Base-by-base conservation (phyloP, 2,329 filamentous ascomycete genomes). In the Diaporthe citri region DNA sequence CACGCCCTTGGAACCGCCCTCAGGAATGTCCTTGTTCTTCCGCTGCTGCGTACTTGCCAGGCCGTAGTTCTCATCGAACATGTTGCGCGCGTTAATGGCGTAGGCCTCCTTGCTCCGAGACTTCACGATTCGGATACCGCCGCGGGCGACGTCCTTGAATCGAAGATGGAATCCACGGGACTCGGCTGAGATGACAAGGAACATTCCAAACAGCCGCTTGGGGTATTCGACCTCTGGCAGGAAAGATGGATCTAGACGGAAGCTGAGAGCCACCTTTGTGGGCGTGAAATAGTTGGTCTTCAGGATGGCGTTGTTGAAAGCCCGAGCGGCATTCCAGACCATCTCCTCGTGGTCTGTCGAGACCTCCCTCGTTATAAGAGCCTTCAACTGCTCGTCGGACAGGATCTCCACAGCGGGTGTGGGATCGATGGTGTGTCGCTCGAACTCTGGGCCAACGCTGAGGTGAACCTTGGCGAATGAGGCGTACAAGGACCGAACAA, bases 1-100 rank as follows among this genome's bases (percentile, higher is more conserved):
- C 74, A 99, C 97, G 86, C 97, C 97, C 88, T 99, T 99, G 80
- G 96, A 97, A 73, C 97, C 97, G 78, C 97, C 97, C 87, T 99
- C 97, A 3, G 97, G 97, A 71, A 99, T 99, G 81, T 99, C 97
- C 88, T 99, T 99, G 90, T 99, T 99, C 91, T 99, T 99, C 82
- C 97, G 95, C 87, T 99, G 97, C 86, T 99, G 97, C 0, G 97
- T 99, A 85, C 97, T 98, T 78, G 97, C 96, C 76, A 99, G 90
- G 77, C 97, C 97, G 86, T 99, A 99, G 86, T 99, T 99, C 87
- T 99, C 97, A 80, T 99, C 97, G 80, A 99, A 99, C 77, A 99
- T 90, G 74, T 95, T 98, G 75, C 97, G 93, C 51, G 96, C 96
- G 82, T 99, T 99, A 88, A 98, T 98, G 76, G 93, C 91, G 83